Evolutionary conservation across 2,329 filamentous ascomycete species (phyloP), one percentile per base, ranked within the genome.

Genomic region (Madurella fahalii): DNA sequence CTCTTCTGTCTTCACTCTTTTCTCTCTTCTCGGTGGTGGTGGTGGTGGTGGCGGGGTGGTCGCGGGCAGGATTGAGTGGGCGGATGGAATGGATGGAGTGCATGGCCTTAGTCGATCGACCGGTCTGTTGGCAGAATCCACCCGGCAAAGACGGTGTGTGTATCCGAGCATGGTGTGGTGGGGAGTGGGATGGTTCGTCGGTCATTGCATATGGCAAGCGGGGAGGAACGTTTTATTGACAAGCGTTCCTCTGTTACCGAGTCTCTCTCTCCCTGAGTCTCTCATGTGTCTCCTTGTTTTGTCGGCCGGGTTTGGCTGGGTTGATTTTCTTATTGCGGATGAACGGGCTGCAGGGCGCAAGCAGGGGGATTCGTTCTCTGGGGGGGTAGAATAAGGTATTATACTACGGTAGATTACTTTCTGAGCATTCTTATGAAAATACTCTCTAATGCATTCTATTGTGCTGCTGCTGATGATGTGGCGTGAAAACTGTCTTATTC

Each of bases 381-480:
- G 44, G 34, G 34, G 34, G 2, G 32, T 56, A 46, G 50, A 31
- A 37, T 11, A 47, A 43, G 31, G 47, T 37, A 50, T 46, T 42
- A 30, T 9, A 9, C 43, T 32, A 47, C 20, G 47, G 43, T 57
- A 53, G 43, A 51, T 16, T n/a, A 44, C 31, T 49, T 53, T 44
- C 39, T 37, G 51, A 57, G 44, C 51, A 57, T 50, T 48, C 50
- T 50, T 52, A 56, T 34, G 49, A 18, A 37, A 41, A 41, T 20
- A 37, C 40, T 18, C 40, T 18, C n/a, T 37, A n/a, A 34, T 43
- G 47, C 18, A 39, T 32, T 39, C 15, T 16, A 15, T 39, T 17
- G 16, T 2, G 17, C 9, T 0, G 11, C 17, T 30, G 25, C 25
- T 25, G 25, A 25, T 25, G 25, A 25, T 25, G 7, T 25, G 25